These are phyloP conservation scores for Aureobasidium leucospermi DNA, from an alignment of 2,329 filamentous ascomycete species.

Conservation along the genomic window DNA sequence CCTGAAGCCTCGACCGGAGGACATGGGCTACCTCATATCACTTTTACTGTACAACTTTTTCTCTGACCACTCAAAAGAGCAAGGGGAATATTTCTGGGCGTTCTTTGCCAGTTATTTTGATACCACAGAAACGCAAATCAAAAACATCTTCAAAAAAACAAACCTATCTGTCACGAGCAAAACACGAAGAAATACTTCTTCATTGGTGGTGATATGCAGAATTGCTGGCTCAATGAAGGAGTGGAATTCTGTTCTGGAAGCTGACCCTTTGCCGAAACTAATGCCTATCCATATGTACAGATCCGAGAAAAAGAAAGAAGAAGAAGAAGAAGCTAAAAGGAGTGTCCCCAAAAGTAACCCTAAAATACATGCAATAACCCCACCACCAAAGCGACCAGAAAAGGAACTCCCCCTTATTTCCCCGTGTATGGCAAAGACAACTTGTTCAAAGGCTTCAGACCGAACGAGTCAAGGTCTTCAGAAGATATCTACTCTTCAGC, in stretches of 20 bases:
- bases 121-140: background rate
- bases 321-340: background rate
- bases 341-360: background rate
- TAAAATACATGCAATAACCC: background rate
- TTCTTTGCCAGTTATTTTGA: background rate
- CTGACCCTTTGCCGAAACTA: background rate
- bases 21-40: background rate
- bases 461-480: background rate
- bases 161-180: background rate
- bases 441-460: background rate
- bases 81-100: background rate
- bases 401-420: background rate
- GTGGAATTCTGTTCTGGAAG: background rate
- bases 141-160: background rate
- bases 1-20: too few species aligned
- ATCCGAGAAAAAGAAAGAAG: background rate
- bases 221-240: background rate
- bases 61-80: background rate
- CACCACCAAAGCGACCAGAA: background rate
- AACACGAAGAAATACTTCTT: background rate
- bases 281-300: background rate
- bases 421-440: background rate
- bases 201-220: too few species aligned
- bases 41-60: background rate
- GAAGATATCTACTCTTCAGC: slow-evolving; percentile 18